Base-by-base conservation (phyloP, 2,329 filamentous ascomycete genomes). In the Meredithiella fracta region DNA sequence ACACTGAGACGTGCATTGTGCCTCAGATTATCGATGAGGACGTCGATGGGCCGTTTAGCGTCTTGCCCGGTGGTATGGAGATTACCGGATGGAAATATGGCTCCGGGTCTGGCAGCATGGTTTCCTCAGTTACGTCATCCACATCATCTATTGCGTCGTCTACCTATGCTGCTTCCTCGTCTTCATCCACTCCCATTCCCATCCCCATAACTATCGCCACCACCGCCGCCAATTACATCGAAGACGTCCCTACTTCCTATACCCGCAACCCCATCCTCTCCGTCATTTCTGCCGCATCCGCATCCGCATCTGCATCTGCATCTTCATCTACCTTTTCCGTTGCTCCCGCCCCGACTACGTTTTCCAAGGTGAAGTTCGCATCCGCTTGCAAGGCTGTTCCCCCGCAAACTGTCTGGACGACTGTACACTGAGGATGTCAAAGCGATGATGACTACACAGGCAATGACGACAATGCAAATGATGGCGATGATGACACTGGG, bases 61-160 rank as follows among this genome's bases (percentile, higher is more conserved):
- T 65, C 15, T 72, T 83, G 15, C 78, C 80, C 1, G 78, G 80
- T 26, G 68, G 72, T 65, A 77, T 77, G 67, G 70, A 72, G 2
- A 63, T 80, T n/a, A 69, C 70, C 38, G 73, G 75, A 49, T 82
- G 73, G 71, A 62, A 65, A 26, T 70, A 70, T 57, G 75, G 75
- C 57, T 64, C 61, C 20, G 61, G 49, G 34, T 56, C 58, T 17
- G 44, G 54, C 47, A 37, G 31, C 17, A 23, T 14, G 3, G 17
- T 25, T 22, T 25, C 47, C 2, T 31, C 14, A 4, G 9, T 26
- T 38, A 23, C 17, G 3, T 14, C 34, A n/a, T 25, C 47, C 2
- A 22, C 14, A 4, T 23, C 15, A 38, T 2, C 29, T 44, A 15
- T 26, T 38, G 22, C 17, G 3, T 14, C 34, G n/a, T 25, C 47